These are phyloP conservation scores for Fusarium humuli DNA, from an alignment of 2,329 filamentous ascomycete species.

Conservation along the genomic window DNA sequence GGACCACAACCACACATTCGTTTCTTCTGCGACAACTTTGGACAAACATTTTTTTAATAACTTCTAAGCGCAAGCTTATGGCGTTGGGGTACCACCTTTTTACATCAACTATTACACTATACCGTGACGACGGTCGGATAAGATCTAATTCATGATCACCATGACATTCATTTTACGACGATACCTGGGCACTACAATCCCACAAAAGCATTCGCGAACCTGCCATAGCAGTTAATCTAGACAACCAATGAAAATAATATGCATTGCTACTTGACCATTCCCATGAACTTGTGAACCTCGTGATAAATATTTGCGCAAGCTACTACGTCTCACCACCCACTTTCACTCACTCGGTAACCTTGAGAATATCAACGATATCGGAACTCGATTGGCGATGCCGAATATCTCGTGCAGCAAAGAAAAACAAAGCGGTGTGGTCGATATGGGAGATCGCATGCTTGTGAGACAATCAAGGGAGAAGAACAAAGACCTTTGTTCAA, in stretches of 20 bases:
- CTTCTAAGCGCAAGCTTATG: conserved; percentile 32
- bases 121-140: conserved; percentile 42
- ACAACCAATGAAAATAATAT: conserved; percentile 20
- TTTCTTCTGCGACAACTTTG: conserved; percentile 7
- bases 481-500: conserved; percentile 9
- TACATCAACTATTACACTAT: conserved; percentile 42
- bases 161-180: conserved; percentile 44
- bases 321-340: neutral
- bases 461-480: conserved; percentile 35
- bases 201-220: conserved; percentile 12
- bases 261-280: neutral
- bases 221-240: conserved; percentile 15
- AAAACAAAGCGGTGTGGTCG: conserved; percentile 27
- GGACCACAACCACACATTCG: neutral
- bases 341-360: neutral
- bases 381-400: neutral
- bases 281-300: neutral
- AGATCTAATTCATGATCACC: conserved; percentile 38
- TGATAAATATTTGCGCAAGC: neutral
- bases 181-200: conserved; percentile 16
- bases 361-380: neutral
- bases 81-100: conserved; percentile 32
- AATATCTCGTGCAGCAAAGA: neutral
- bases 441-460: conserved; percentile 14
- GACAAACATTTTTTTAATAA: conserved; percentile 23